Evolutionary conservation across 2,329 filamentous ascomycete species (phyloP), one percentile per base, ranked within the genome.

Genomic region (Metarhizium rileyi): DNA sequence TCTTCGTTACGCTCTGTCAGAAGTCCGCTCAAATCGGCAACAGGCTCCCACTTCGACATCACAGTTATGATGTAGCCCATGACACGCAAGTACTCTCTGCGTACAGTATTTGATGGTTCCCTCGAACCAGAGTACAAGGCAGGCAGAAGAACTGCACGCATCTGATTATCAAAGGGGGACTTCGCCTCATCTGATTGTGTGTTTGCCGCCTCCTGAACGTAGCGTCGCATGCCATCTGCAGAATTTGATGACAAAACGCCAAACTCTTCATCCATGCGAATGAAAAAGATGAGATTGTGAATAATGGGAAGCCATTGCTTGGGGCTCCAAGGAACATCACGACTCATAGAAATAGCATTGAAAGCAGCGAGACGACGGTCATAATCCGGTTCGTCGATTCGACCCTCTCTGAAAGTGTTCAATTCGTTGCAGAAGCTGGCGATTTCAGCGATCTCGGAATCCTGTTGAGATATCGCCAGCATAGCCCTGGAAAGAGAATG

Each of bases 211-310:
- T 78, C 75, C 57, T 87, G 78, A 30, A 95, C 76, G 60, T 96
- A 93, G 47, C 83, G 78, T 58, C 86, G 86, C 36, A 98, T 70
- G 5, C 81, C 80, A 59, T 90, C 85, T 0, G 90, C 87, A 6
- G 93, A 88, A 63, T 91, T 96, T 2, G 78, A 76, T 0, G 80
- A 76, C 14, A 95, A 72, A 45, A 96, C 87, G 43, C 88, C 87
- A 55, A 94, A 84, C 63, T 98, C 93, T 54, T 95, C 89, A 49
- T 89, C 84, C 55, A 91, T 81, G 56, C 83, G 84, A 55, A 96
- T 84, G 61, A 86, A 93, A 67, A 84, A 97, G 2, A 95, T 74
- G 71, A 95, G 79, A 61, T 97, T 98, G 68, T 90, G 86, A 10
- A 97, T 70, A 20, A 98, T 68, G 5, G 93, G 90, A 47, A 84